Percentiles rank a stretch among this genome's conserved stretches.
These are phyloP conservation scores for Beta corolliflora DNA, from an alignment of 179 eudicot genomes.

Conservation along the genomic window DNA sequence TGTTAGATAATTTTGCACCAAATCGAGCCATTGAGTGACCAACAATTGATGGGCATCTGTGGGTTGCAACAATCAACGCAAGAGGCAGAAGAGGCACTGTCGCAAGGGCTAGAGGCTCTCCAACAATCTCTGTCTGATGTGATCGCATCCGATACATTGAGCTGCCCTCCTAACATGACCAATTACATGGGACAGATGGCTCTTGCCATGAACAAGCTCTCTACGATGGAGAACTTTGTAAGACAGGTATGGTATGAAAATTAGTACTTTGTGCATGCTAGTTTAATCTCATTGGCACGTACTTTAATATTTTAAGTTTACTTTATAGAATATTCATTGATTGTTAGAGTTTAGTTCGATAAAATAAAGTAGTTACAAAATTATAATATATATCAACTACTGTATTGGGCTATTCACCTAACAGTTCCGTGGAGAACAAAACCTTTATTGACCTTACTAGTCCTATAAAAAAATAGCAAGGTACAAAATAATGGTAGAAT, in stretches of 20 bases:
- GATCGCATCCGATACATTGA: slow-evolving; percentile 69
- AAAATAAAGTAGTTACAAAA: too few species aligned
- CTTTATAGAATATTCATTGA: not conserved
- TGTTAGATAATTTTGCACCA: slow-evolving; percentile 71
- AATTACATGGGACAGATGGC: slow-evolving; percentile 97
- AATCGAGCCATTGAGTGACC: slow-evolving; percentile 84
- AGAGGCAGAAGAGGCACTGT: slow-evolving; percentile 83
- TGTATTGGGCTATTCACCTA: too few species aligned
- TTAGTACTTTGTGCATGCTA: not conserved
- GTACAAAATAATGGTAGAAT: too few species aligned
- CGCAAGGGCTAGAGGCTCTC: slow-evolving; percentile 80
- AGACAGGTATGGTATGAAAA: slow-evolving; percentile 69
- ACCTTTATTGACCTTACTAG: too few species aligned
- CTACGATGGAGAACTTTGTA: slow-evolving; percentile 81
- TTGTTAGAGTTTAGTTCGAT: too few species aligned
- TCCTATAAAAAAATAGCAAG: too few species aligned
- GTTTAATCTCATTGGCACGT: not conserved
- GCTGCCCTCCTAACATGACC: slow-evolving; percentile 63
- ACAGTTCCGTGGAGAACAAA: too few species aligned
- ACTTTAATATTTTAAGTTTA: not conserved
- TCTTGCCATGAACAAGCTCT: slow-evolving; percentile 84
- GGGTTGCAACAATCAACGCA: slow-evolving; percentile 85
- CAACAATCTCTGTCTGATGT: slow-evolving; percentile 74
- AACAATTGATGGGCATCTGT: slow-evolving; percentile 70
- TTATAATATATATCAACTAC: too few species aligned